These are phyloP conservation scores for Astragalus membranaceus DNA, from an alignment of 306 rosid species.

Conservation along the genomic window DNA sequence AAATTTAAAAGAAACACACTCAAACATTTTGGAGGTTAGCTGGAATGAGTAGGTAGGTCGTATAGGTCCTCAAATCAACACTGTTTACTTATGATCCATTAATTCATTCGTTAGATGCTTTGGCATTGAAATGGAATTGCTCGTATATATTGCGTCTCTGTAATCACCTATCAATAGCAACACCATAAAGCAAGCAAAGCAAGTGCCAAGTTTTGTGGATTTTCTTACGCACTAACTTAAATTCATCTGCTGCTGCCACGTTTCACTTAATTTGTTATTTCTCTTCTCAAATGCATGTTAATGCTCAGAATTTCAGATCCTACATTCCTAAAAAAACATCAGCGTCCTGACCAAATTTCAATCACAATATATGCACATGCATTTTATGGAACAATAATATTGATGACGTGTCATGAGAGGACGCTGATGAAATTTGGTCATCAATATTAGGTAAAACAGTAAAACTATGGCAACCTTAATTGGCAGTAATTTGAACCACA, in stretches of 20 bases:
- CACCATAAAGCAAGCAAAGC: neutral
- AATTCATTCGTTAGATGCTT: neutral
- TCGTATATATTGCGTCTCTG: neutral
- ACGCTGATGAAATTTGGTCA: too few relatives aligned
- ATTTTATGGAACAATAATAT: neutral
- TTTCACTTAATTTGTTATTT: neutral
- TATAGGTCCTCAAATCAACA: too few relatives aligned
- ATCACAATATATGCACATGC: neutral
- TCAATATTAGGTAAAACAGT: too few relatives aligned
- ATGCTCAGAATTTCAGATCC: neutral
- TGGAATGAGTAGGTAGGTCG: too few relatives aligned
- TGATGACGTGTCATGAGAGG: constrained; percentile 11
- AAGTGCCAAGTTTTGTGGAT: neutral
- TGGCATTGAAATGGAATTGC: neutral
- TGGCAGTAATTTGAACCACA: too few relatives aligned
- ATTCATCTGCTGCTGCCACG: neutral
- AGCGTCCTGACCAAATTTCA: constrained; percentile 6
- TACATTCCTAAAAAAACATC: neutral
- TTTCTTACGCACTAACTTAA: neutral
- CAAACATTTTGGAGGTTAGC: too few relatives aligned
- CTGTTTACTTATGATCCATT: too few relatives aligned
- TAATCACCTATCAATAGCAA: constrained; percentile 3
- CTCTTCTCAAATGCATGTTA: neutral
- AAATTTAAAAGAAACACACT: too few relatives aligned
- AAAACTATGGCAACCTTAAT: too few relatives aligned